Base-by-base conservation (phyloP, 83 land plant species). In the Isoetes engelmannii region DNA sequence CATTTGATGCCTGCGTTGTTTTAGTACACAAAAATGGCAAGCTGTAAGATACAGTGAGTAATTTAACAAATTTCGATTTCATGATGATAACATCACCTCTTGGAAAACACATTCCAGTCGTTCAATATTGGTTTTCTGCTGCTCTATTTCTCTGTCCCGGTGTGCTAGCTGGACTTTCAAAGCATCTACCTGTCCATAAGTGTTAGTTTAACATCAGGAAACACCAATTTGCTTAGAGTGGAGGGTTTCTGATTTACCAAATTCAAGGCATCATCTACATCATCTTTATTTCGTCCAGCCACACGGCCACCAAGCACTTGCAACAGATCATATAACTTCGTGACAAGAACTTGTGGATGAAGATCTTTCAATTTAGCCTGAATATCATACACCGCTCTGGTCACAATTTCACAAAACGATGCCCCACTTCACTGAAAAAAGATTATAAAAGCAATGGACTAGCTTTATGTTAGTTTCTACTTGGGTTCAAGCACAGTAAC, bases 281-380 rank as follows among this genome's bases (percentile, higher is more conserved):
- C 96, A 69, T 90, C 97, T 68, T 86, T 89, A 77, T 87, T 92
- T 68, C 85, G 80, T 51, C 97, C 97, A 46, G 87, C 92, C 51
- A 87, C 87, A 58, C 97, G 87, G 5, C 96, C 92, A 79, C 71
- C 86, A 44, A 92, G 80, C 41, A 83, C 77, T 42, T 90, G 89
- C 65, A 92, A 79, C 43, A 89, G 77, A 83, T 83, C 89, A 69
- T 92, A 80, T 21, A 92, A 82, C 69, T 92, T 92, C 84, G 86
- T 89, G 67, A 89, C 46, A 53, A 92, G 87, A 37, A 82, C 92
- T 70, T 91, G 92, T 47, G 77, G 79, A 45, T 90, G 96, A 69
- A 90, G 54, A 59, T 89, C 91, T 67, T 80, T 76, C 53, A 85
- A 72, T 65, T 71, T 92, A 42, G 82, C 85, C 97, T 92, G 80